Base-by-base conservation (phyloP, 2,329 filamentous ascomycete genomes). In the Colletotrichum sojae region DNA sequence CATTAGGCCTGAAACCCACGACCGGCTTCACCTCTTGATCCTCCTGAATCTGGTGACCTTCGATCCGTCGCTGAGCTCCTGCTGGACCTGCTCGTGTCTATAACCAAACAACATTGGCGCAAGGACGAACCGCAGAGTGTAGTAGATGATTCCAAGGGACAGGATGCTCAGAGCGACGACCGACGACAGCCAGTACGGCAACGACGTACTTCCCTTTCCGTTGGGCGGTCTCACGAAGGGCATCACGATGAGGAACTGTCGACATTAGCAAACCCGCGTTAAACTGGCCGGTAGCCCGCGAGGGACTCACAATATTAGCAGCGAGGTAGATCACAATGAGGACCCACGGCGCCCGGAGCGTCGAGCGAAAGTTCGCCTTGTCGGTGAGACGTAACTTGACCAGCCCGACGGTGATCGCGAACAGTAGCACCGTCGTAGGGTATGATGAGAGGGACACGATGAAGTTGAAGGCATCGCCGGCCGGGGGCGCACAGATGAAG, bases 391-490 rank as follows among this genome's bases (percentile, higher is more conserved):
- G 73, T 18, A 75, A 31, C 61, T 73, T 75, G 6, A 75, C 54
- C 15, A 75, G 52, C 1, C 73, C 73, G 13, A 70, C 22, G 0
- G 72, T 74, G 9, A 74, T 69, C 1, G 71, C 72, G 0, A 67
- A 52, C 25, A 71, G 48, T 13, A 75, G 31, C 6, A 73, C 67
- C 0, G 73, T 73, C 0, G 70, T 71, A 1, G 73, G 72, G 16
- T 75, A 75, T 12, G 67, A 70, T 2, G 71, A 73, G 9, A 75
- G 22, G 27, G 70, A 73, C 8, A 75, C 71, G 3, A 73, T 60
- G 10, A 75, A 74, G 46, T 67, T 75, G 58, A 75, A 75, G 16
- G 71, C 72, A 15, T 75, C 73, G 3, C 73, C 73, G 0, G 73
- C 73, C 0, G 72, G 73, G 1, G 73, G 72, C 2, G 72, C 73